These are phyloP conservation scores for Mycena polygramma DNA, from an alignment of 768 basidiomycete species.

Conservation along the genomic window DNA sequence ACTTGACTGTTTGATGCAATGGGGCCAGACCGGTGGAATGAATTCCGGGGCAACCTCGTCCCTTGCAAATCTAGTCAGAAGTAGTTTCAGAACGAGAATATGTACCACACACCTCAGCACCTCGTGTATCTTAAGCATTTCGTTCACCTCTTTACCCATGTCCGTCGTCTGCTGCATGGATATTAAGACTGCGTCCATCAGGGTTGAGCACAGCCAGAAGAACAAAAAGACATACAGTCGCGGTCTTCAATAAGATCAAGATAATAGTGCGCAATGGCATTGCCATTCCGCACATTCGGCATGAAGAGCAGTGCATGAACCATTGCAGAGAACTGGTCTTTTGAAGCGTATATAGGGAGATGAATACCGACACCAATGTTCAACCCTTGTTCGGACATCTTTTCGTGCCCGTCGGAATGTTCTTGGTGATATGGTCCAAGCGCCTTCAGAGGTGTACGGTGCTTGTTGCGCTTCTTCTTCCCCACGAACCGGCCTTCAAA, in stretches of 20 bases:
- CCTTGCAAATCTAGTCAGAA: neutral
- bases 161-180: slow-evolving; percentile 5
- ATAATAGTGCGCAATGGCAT: slow-evolving; percentile 14
- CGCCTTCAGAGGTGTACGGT: slow-evolving; percentile 26
- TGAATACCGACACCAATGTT: slow-evolving; percentile 10
- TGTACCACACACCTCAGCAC: neutral
- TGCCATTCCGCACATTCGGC: slow-evolving; percentile 12
- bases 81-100: neutral
- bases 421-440: slow-evolving; percentile 12
- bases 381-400: slow-evolving; percentile 7
- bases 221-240: neutral
- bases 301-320: slow-evolving; percentile 2
- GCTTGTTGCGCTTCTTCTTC: slow-evolving; percentile 21
- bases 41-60: slow-evolving; percentile 2
- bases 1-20: slow-evolving; percentile 12
- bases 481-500: slow-evolving; percentile 35
- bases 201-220: neutral
- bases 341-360: slow-evolving; percentile 13
- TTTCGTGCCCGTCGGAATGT: slow-evolving; percentile 18
- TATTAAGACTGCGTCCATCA: neutral
- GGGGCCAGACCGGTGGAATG: neutral
- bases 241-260: slow-evolving; percentile 8
- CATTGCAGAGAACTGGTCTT: neutral
- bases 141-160: neutral
- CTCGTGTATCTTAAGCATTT: slow-evolving; percentile 12